Evolutionary conservation across 495 filamentous ascomycete species (phyloP).

Genomic region (Lichina pygmaea): DNA sequence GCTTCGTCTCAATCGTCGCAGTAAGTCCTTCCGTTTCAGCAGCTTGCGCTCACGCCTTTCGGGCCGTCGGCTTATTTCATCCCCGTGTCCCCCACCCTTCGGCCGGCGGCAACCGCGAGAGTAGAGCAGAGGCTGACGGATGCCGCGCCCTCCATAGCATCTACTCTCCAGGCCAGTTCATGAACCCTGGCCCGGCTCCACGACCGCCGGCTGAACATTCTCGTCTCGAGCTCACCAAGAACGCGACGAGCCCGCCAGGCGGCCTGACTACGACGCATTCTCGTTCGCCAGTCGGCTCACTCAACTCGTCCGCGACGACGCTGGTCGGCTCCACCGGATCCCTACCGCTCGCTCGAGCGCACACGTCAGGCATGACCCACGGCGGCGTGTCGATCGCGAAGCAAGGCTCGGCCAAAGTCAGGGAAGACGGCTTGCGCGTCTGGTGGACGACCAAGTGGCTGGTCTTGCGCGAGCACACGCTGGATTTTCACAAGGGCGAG

Average conservation of each 20-base stretch:
- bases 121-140: neutral
- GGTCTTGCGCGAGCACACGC: conserved; percentile 60
- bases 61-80: neutral
- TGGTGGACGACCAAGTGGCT: conserved; percentile 80
- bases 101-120: neutral
- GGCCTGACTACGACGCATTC: conserved; percentile 48
- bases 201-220: conserved; percentile 67
- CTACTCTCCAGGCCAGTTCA: conserved; percentile 32
- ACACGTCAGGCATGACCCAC: conserved; percentile 28
- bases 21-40: neutral
- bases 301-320: conserved; percentile 13
- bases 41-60: neutral
- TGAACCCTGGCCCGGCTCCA: conserved; percentile 90
- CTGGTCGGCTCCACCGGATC: conserved; percentile 33
- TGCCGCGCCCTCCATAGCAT: conserved; percentile 7
- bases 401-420: conserved; percentile 62
- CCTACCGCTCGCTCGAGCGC: conserved; percentile 30
- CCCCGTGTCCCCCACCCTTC: neutral
- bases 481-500: conserved; percentile 82
- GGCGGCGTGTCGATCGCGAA: conserved; percentile 52
- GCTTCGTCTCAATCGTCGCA: conserved; percentile 2
- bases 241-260: conserved; percentile 39
- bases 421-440: conserved; percentile 68
- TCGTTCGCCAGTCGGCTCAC: conserved; percentile 28
- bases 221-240: conserved; percentile 35